These are phyloP conservation scores for Vickermania ingenoplastis DNA, from an alignment of 208 protist genomes.

Conservation along the genomic window DNA sequence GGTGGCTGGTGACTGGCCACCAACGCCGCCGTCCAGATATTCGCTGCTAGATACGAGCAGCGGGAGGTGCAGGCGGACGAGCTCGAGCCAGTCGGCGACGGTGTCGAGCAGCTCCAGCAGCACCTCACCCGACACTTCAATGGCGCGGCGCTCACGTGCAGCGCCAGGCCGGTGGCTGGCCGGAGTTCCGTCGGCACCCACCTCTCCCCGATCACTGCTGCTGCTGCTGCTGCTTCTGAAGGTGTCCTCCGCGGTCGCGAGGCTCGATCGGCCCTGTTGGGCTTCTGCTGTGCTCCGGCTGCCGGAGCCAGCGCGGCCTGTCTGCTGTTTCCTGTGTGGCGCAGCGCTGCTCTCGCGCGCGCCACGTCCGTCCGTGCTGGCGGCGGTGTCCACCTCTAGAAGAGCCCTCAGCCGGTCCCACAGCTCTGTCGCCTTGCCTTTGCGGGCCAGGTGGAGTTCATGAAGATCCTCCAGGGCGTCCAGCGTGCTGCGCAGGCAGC, in stretches of 20 bases:
- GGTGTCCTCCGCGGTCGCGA: not conserved
- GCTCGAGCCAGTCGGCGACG: constrained; percentile 33
- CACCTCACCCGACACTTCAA: constrained; percentile 8
- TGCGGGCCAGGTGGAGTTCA: not conserved
- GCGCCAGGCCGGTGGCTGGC: not conserved
- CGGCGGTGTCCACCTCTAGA: not conserved
- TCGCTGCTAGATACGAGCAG: constrained; percentile 14
- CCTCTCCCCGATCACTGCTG: too few relatives aligned
- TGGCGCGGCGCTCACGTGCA: not conserved
- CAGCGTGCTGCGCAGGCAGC: not conserved
- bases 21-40: not conserved
- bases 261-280: not conserved
- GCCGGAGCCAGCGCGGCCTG: not conserved
- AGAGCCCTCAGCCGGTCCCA: not conserved
- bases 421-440: not conserved
- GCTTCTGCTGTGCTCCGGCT: not conserved
- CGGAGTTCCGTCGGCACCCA: too few relatives aligned
- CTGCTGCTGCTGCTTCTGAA: too few relatives aligned
- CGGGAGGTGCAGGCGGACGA: constrained; percentile 40
- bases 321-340: too few relatives aligned
- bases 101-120: constrained; percentile 25
- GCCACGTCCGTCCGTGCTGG: not conserved
- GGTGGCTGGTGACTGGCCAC: not conserved
- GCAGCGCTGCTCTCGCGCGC: too few relatives aligned
- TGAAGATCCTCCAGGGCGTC: constrained; percentile 3